Evolutionary conservation across 164 flowering plant genomes (phyloP).

Genomic region (Vitis labrusca): DNA sequence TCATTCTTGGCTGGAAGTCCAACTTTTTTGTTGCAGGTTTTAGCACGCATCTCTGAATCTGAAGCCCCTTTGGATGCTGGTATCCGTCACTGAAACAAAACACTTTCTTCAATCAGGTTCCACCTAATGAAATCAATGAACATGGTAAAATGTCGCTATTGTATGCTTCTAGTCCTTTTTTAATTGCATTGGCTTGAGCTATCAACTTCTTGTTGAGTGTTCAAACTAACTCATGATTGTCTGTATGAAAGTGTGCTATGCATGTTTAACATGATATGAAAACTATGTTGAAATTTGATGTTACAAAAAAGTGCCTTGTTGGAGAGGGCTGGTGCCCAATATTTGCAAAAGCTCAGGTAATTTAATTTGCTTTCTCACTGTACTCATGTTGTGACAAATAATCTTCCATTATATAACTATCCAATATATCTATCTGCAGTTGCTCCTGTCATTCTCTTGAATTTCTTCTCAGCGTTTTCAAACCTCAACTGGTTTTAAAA

Average conservation of each 20-base stretch:
- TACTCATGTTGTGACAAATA: background rate
- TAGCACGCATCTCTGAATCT: conserved; percentile 79
- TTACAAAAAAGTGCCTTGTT: conserved; percentile 95
- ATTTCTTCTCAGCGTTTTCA: no score
- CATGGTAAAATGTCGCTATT: conserved; percentile 48
- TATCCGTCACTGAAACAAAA: conserved; percentile 71
- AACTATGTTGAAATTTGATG: conserved; percentile 17
- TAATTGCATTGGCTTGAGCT: background rate
- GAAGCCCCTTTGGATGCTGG: conserved; percentile 95
- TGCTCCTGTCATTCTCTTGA: no score
- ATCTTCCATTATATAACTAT: no score
- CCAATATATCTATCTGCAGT: no score
- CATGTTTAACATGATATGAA: background rate
- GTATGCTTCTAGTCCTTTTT: background rate
- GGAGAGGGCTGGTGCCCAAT: conserved; percentile 99
- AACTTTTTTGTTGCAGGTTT: conserved; percentile 49
- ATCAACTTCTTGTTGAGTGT: background rate
- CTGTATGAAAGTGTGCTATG: background rate
- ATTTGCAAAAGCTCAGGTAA: conserved; percentile 82
- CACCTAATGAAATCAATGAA: conserved; percentile 68
- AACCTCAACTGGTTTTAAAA: no score
- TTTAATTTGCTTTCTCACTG: background rate
- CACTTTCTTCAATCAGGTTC: conserved; percentile 65
- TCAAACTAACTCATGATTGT: background rate
- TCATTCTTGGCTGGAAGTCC: background rate